These are phyloP conservation scores for Elongisporangium undulatum DNA, from an alignment of 352 stramenopile genomes.

Conservation along the genomic window DNA sequence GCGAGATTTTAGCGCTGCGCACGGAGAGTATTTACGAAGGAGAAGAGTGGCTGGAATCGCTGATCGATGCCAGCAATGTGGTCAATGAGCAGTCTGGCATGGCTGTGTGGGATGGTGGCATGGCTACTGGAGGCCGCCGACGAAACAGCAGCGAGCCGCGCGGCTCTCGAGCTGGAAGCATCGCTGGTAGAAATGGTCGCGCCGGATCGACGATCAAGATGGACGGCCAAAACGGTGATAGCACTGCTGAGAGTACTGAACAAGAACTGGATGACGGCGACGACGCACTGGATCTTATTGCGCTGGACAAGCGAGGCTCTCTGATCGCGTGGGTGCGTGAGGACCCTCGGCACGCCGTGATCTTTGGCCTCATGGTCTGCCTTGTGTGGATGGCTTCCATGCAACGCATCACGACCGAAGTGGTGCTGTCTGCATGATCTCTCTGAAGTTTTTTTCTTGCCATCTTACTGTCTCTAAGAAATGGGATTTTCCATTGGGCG, in stretches of 20 bases:
- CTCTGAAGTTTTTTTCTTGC: not conserved
- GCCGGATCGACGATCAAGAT: conserved; percentile 12
- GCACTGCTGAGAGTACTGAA: conserved; percentile 1
- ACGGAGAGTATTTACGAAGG: conserved; percentile 82
- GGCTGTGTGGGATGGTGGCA: not conserved
- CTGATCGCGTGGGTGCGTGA: conserved; percentile 63
- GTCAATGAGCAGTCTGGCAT: conserved; percentile 5
- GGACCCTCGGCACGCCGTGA: conserved; percentile 61
- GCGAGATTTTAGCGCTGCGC: conserved; percentile 59
- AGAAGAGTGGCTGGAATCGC: conserved; percentile 74
- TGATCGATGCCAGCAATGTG: conserved; percentile 66
- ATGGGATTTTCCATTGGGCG: too few species aligned
- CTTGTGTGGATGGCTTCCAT: conserved; percentile 59
- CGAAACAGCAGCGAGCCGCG: conserved; percentile 11
- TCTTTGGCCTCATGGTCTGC: conserved; percentile 42
- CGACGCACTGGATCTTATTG: conserved; percentile 15
- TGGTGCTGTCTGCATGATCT: conserved; percentile 4
- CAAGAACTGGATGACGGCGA: conserved; percentile 10
- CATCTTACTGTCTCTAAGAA: too few species aligned
- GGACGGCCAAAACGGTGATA: not conserved
- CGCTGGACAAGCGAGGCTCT: conserved; percentile 58
- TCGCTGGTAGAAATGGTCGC: conserved; percentile 7
- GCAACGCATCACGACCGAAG: conserved; percentile 17
- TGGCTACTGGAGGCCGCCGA: not conserved
- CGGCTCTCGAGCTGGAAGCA: not conserved